Conservation (phyloP, 2,329 filamentous ascomycete genomes). For the Cytospora paraplurivora region DNA sequence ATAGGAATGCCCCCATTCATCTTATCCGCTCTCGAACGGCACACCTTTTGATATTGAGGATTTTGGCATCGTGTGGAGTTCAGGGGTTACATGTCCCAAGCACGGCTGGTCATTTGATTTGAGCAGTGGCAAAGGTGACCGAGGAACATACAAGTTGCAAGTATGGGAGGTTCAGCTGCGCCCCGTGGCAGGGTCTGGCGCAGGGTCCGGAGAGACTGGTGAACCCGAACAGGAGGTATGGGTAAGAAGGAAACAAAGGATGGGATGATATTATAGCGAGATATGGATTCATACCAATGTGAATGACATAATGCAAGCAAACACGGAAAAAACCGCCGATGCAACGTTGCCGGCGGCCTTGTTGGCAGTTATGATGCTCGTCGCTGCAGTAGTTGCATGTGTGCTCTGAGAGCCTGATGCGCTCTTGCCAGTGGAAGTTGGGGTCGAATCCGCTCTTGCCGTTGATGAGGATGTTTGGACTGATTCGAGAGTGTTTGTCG, state of each 20-base stretch:
- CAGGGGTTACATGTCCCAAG: slow-evolving; percentile 27
- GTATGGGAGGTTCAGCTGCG: slow-evolving; percentile 28
- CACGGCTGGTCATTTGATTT: slow-evolving; percentile 29
- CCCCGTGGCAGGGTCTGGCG: not conserved
- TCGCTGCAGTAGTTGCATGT: not conserved
- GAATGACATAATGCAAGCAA: not conserved
- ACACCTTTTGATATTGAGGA: slow-evolving; percentile 28
- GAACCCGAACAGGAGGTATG: slow-evolving; percentile 20
- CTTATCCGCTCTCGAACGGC: slow-evolving; percentile 27
- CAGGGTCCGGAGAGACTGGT: not conserved
- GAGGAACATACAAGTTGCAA: slow-evolving; percentile 26
- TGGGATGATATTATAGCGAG: slow-evolving; percentile 6
- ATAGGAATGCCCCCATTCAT: slow-evolving; percentile 28
- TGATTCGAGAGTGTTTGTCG: not conserved
- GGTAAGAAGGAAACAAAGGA: slow-evolving; percentile 28
- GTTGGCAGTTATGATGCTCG: not conserved
- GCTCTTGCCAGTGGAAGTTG: not conserved
- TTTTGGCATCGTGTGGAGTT: slow-evolving; percentile 27
- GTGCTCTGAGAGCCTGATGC: not conserved
- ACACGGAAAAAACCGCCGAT: not conserved
- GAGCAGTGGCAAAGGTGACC: slow-evolving; percentile 21
- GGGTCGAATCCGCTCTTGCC: not conserved
- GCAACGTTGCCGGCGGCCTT: not conserved
- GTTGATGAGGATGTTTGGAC: not conserved
- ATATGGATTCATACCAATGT: not conserved